These are phyloP conservation scores for Nitzschia putrida DNA, from an alignment of 108 stramenopile genomes.

Conservation along the genomic window DNA sequence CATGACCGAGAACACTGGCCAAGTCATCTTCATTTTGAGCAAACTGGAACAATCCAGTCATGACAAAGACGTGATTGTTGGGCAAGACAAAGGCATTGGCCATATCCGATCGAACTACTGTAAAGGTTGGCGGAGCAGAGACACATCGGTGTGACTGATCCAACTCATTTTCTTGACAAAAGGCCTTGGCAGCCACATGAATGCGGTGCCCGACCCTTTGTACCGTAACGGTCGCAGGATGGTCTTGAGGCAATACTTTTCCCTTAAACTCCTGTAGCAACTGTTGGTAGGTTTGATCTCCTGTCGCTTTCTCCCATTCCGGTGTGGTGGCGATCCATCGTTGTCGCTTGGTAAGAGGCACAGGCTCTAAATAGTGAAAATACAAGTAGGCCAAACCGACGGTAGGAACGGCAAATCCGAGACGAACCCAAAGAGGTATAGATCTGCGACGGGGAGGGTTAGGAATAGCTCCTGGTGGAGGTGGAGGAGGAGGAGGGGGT, in stretches of 20 bases:
- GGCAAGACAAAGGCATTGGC: slow-evolving; percentile 89
- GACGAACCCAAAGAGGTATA: slow-evolving; percentile 53
- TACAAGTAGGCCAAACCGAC: slow-evolving; percentile 47
- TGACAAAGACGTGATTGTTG: slow-evolving; percentile 81
- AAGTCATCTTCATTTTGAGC: slow-evolving; percentile 79
- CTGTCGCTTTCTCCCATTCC: slow-evolving; percentile 53
- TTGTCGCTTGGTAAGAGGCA: slow-evolving; percentile 68
- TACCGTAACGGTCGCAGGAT: slow-evolving; percentile 69
- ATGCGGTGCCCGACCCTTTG: slow-evolving; percentile 73
- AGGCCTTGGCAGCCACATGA: slow-evolving; percentile 52
- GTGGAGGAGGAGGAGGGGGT: not conserved
- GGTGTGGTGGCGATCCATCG: slow-evolving; percentile 72
- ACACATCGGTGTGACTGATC: slow-evolving; percentile 17
- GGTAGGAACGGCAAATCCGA: slow-evolving; percentile 39
- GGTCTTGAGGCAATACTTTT: slow-evolving; percentile 60
- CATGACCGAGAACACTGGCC: slow-evolving; percentile 70
- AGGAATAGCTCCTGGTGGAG: not conserved
- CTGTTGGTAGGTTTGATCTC: slow-evolving; percentile 61
- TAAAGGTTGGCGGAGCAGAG: slow-evolving; percentile 41
- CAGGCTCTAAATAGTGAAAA: slow-evolving; percentile 59
- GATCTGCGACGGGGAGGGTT: not conserved
- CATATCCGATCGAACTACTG: slow-evolving; percentile 66
- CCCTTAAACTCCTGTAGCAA: slow-evolving; percentile 48
- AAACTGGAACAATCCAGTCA: slow-evolving; percentile 75
- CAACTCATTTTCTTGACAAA: slow-evolving; percentile 16